Base-by-base conservation (phyloP, 2,329 filamentous ascomycete species). In the Fusarium sp. region DNA sequence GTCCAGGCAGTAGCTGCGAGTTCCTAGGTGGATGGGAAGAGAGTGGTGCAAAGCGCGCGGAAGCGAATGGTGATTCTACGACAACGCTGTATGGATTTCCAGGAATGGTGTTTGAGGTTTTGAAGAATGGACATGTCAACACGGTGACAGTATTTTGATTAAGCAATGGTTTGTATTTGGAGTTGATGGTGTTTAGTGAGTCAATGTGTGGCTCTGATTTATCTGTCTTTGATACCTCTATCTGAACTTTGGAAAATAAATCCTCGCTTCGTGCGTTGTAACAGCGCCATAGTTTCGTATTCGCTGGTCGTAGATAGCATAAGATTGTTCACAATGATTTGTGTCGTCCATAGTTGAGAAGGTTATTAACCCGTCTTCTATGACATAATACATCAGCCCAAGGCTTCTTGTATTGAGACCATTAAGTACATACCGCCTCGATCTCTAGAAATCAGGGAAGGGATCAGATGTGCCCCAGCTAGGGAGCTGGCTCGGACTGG, bases 81-180 rank as follows among this genome's bases (percentile, higher is more conserved):
- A 97, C 95, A 18, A 95, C 95, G 67, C 81, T 99, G 29, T 98
- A 94, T 82, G 95, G 95, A 2, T 98, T 98, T 76, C 95, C 96
- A 0, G 95, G 96, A 0, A 83, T 98, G 80, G 89, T 98, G 49
- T 98, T 99, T 82, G 96, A 99, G 82, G 95, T 99, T 29, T 82
- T 98, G 79, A 95, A 93, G 88, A 98, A 97, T 77, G 94, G 93
- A 6, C 91, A 90, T 66, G 92, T 99, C 25, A 97, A 94, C 80
- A 92, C 93, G 27, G 84, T 98, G 78, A 98, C 95, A 12, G 90
- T 97, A 25, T 97, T 95, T 83, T 97, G 79, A 70, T 30, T 24
- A 27, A 32, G 30, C 14, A 25, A 25, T 20, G 14, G 4, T 29
- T 44, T 42, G 24, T 43, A 44, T 20, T 24, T 11, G 70, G 70